Evolutionary conservation across 1,284 basidiomycete genomes (phyloP).

Genomic region (Marasmius sp.): DNA sequence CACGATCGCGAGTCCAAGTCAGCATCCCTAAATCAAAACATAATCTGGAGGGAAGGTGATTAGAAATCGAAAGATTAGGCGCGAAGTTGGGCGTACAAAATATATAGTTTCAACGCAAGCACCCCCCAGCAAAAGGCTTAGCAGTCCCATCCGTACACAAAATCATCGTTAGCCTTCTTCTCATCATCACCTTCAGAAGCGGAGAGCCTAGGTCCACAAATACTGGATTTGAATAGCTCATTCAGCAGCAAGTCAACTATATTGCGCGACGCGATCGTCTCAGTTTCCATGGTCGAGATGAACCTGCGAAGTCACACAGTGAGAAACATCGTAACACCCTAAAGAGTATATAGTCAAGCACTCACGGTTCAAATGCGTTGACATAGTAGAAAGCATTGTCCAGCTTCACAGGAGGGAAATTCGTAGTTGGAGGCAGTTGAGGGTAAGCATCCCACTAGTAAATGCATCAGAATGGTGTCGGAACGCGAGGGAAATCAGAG

Average conservation of each 20-base stretch:
- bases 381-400: conserved; percentile 84
- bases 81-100: not conserved
- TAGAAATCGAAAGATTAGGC: too few species aligned
- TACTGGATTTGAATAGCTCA: conserved; percentile 62
- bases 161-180: conserved; percentile 31
- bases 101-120: not conserved
- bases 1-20: too few species aligned
- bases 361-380: conserved; percentile 84
- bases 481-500: conserved; percentile 8
- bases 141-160: conserved; percentile 73
- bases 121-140: conserved; percentile 19
- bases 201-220: conserved; percentile 49
- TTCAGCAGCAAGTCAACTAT: conserved; percentile 75
- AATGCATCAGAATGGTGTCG: conserved; percentile 5
- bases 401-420: conserved; percentile 77
- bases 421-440: conserved; percentile 61
- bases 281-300: conserved; percentile 90
- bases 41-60: too few species aligned
- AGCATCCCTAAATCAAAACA: too few species aligned
- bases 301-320: conserved; percentile 41
- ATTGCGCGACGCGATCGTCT: conserved; percentile 83
- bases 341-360: conserved; percentile 20
- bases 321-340: not conserved
- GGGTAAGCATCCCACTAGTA: conserved; percentile 79
- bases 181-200: conserved; percentile 19